Percentiles rank a stretch among this genome's conserved stretches.
phyloP scores from a whole-genome alignment of 768 basidiomycete species.

The Serendipita sp. region DNA sequence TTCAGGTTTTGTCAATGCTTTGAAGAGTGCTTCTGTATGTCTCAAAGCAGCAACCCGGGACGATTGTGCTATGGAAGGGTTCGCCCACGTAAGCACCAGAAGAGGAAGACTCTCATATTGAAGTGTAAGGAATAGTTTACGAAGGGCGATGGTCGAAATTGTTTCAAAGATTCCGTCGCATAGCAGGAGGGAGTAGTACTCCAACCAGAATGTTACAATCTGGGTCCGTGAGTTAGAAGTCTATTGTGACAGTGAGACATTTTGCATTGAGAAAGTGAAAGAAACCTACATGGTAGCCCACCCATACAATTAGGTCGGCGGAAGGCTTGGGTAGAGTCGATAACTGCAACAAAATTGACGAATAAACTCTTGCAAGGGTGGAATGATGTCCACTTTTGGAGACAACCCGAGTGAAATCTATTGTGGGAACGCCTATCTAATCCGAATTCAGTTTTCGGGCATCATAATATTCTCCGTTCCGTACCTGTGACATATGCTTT shows the following conservation, averaged over 20 bases:
- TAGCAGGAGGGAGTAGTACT: slow-evolving; percentile 52
- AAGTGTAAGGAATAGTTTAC: slow-evolving; percentile 47
- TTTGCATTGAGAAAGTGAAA: slow-evolving; percentile 10
- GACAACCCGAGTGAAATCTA: background rate
- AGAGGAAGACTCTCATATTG: slow-evolving; percentile 61
- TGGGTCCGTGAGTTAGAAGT: slow-evolving; percentile 18
- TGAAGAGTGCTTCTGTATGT: slow-evolving; percentile 67
- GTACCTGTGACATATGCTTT: no score
- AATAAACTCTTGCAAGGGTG: background rate
- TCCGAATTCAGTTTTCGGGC: no score
- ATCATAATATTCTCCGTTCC: no score
- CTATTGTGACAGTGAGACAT: slow-evolving; percentile 8
- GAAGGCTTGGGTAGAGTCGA: background rate
- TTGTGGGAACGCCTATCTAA: no score
- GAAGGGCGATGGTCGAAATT: slow-evolving; percentile 42
- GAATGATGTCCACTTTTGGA: background rate
- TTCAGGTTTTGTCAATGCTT: slow-evolving; percentile 36
- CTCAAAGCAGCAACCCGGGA: slow-evolving; percentile 38
- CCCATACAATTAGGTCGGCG: background rate
- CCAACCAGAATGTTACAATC: slow-evolving; percentile 45
- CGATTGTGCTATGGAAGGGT: background rate
- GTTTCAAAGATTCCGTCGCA: slow-evolving; percentile 30
- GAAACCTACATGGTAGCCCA: background rate
- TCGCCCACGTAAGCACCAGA: slow-evolving; percentile 53
- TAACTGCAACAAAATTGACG: background rate